Percentiles rank a stretch among this genome's conserved stretches.
These are phyloP conservation scores for Strobilomyces echinocephalus DNA, from an alignment of 768 basidiomycete genomes.

Conservation along the genomic window DNA sequence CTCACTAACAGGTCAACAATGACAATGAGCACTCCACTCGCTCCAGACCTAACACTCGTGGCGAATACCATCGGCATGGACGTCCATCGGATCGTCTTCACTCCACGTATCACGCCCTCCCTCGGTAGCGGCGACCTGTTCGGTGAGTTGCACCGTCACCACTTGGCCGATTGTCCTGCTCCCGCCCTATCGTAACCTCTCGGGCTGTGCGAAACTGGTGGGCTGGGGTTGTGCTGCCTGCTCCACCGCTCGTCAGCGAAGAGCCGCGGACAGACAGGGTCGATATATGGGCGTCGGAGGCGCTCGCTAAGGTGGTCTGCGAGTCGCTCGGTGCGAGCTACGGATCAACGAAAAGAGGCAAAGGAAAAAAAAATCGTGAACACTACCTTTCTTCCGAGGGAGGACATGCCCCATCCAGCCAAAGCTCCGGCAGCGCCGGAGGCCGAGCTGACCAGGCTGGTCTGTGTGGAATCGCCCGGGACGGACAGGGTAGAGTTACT, in stretches of 20 bases:
- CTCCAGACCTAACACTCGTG: too few species aligned
- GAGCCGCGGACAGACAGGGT: slow-evolving; percentile 31
- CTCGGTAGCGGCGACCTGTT: not conserved
- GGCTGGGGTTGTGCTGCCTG: slow-evolving; percentile 6
- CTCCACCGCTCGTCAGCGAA: not conserved
- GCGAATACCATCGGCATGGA: not conserved
- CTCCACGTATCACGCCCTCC: not conserved
- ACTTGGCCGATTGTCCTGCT: not conserved
- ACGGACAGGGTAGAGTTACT: slow-evolving; percentile 26
- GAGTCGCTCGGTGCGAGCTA: slow-evolving; percentile 47
- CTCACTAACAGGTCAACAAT: too few species aligned
- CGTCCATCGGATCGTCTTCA: not conserved
- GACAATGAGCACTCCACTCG: too few species aligned
- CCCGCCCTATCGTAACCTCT: not conserved
- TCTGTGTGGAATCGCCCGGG: slow-evolving; percentile 24
- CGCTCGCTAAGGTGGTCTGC: slow-evolving; percentile 55
- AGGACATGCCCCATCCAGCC: slow-evolving; percentile 97
- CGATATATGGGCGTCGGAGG: slow-evolving; percentile 39
- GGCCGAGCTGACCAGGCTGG: slow-evolving; percentile 70
- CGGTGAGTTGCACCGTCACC: not conserved
- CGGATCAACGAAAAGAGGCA: not conserved
- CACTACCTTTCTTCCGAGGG: slow-evolving; percentile 73
- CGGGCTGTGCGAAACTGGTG: slow-evolving; percentile 25
- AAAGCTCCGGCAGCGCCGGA: too few species aligned
- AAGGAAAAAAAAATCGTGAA: not conserved